Conservation (phyloP, 331 rosid species). For the Phaseolus coccineus region DNA sequence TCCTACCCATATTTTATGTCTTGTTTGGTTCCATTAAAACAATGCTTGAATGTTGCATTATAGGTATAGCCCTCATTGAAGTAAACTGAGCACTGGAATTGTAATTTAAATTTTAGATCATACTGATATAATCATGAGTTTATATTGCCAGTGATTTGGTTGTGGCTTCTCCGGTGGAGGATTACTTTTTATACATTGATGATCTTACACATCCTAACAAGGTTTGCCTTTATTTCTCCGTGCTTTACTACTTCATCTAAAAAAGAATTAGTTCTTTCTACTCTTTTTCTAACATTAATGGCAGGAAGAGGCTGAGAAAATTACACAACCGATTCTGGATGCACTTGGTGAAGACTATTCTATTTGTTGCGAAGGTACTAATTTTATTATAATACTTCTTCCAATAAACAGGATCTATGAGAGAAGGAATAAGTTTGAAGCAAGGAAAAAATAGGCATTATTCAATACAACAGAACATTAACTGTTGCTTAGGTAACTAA, state of each 20-base stretch:
- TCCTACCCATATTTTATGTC: constrained; percentile 26
- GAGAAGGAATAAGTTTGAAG: neutral
- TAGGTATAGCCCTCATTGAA: constrained; percentile 19
- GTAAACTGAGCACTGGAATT: constrained; percentile 28
- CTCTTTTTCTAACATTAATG: constrained; percentile 39
- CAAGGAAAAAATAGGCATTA: neutral
- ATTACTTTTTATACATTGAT: constrained; percentile 83
- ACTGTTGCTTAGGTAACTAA: neutral
- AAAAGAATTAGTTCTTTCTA: constrained; percentile 31
- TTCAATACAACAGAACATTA: neutral
- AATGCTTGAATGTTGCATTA: constrained; percentile 24
- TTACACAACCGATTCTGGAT: constrained; percentile 77
- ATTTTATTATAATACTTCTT: constrained; percentile 12
- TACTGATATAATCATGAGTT: constrained; percentile 27
- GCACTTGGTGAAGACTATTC: constrained; percentile 92
- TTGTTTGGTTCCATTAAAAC: constrained; percentile 36
- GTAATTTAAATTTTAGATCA: constrained; percentile 15
- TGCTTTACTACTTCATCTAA: constrained; percentile 25
- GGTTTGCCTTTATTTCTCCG: constrained; percentile 56
- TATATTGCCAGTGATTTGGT: constrained; percentile 87
- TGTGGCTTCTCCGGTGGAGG: constrained; percentile 95
- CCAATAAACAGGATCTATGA: neutral
- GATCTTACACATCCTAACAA: constrained; percentile 67
- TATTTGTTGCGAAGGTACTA: constrained; percentile 83
- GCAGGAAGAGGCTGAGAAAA: constrained; percentile 78